Evolutionary conservation across 306 rosid species (phyloP).

Genomic region (Sesbania bispinosa): DNA sequence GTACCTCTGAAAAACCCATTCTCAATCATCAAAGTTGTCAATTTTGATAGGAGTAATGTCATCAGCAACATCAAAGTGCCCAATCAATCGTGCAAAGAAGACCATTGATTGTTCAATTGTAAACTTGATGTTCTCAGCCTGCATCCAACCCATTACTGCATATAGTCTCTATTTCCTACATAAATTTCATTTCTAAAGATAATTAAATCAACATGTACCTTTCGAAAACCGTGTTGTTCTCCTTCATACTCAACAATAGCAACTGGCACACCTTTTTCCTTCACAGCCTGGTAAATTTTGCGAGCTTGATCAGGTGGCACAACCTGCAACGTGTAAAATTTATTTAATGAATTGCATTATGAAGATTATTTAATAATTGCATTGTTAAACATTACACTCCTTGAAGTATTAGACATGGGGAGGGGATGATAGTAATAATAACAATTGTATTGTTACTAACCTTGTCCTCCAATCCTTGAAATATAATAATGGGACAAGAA

Average conservation of each 20-base stretch:
- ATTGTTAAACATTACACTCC: background rate
- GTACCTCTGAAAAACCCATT: conserved; percentile 17
- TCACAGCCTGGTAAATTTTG: conserved; percentile 70
- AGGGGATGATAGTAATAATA: background rate
- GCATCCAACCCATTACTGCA: conserved; percentile 29
- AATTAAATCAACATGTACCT: conserved; percentile 42
- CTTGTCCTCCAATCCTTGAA: conserved; percentile 96
- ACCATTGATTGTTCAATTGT: conserved; percentile 98
- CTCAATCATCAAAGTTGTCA: conserved; percentile 63
- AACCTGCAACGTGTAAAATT: conserved; percentile 45
- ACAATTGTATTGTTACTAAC: conserved; percentile 34
- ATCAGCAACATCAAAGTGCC: conserved; percentile 77
- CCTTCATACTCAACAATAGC: conserved; percentile 92
- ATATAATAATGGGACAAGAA: conserved; percentile 85
- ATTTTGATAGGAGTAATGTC: conserved; percentile 75
- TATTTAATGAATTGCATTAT: background rate
- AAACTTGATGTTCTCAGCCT: conserved; percentile 94
- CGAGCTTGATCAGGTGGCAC: conserved; percentile 87
- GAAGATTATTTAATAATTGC: no score
- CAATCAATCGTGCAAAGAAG: conserved; percentile 87
- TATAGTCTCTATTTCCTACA: background rate
- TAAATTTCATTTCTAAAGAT: background rate
- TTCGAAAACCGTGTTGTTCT: conserved; percentile 96
- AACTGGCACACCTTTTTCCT: conserved; percentile 87
- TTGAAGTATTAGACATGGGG: background rate